phyloP scores from a whole-genome alignment of 306 rosid species.

The Malus sylvestris region DNA sequence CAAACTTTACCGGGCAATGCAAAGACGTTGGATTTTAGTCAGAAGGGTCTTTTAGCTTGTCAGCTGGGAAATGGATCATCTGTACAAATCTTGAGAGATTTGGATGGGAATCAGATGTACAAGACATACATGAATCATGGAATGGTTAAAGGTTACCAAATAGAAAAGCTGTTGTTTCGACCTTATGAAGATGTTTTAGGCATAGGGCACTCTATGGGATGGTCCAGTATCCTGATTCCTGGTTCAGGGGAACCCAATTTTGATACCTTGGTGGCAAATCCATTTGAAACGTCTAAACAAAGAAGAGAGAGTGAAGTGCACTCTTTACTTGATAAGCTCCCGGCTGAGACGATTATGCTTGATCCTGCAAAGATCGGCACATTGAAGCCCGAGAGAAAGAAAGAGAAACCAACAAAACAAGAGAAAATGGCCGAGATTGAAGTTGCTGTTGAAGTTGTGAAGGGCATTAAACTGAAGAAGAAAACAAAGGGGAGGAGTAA shows the following conservation, averaged over 20 bases:
- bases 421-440: constrained; percentile 48
- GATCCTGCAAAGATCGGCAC: constrained; percentile 78
- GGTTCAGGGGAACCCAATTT: constrained; percentile 95
- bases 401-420: constrained; percentile 18
- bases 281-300: constrained; percentile 66
- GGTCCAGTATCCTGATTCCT: constrained; percentile 84
- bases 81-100: constrained; percentile 50
- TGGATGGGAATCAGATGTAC: constrained; percentile 45
- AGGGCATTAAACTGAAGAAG: constrained; percentile 53
- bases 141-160: constrained; percentile 76
- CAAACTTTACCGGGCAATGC: constrained; percentile 70
- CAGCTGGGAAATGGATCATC: constrained; percentile 41
- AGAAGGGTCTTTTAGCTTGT: constrained; percentile 74
- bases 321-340: constrained; percentile 67
- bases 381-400: constrained; percentile 31
- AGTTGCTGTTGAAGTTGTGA: constrained; percentile 53
- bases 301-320: constrained; percentile 80
- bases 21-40: constrained; percentile 79
- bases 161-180: constrained; percentile 54
- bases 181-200: constrained; percentile 89
- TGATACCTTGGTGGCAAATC: constrained; percentile 80
- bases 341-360: constrained; percentile 69
- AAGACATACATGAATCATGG: constrained; percentile 73
- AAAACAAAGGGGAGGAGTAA: constrained; percentile 89
- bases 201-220: constrained; percentile 91